phyloP scores from a whole-genome alignment of 2,329 filamentous ascomycete genomes.

The Fusarium sp. region DNA sequence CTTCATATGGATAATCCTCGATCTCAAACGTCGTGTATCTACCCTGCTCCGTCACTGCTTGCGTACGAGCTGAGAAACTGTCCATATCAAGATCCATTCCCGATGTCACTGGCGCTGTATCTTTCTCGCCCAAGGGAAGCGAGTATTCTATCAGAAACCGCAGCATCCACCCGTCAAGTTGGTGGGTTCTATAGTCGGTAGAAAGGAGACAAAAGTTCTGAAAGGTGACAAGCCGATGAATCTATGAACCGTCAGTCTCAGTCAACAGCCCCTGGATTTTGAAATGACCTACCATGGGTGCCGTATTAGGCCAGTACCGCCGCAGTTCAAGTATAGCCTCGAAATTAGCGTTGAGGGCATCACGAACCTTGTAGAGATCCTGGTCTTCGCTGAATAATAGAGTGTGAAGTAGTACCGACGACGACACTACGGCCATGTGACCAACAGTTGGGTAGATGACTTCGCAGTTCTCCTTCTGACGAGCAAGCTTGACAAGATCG shows the following conservation, averaged over 20 bases:
- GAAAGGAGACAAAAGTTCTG: constrained; percentile 39
- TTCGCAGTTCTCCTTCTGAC: constrained; percentile 19
- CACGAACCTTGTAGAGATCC: constrained; percentile 20
- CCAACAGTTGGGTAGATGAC: constrained; percentile 35
- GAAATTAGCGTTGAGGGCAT: constrained; percentile 37
- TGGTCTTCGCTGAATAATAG: constrained; percentile 34
- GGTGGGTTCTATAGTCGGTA: constrained; percentile 20
- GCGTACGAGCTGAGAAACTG: background rate
- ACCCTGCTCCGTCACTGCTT: background rate
- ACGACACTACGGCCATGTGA: constrained; percentile 43
- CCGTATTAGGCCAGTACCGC: constrained; percentile 35
- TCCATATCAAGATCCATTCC: constrained; percentile 5
- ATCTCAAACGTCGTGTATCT: background rate
- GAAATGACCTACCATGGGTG: constrained; percentile 18
- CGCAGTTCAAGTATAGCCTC: constrained; percentile 36
- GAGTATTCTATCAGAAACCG: constrained; percentile 39
- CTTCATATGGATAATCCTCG: background rate
- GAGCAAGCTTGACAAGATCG: constrained; percentile 39
- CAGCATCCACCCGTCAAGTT: constrained; percentile 42
- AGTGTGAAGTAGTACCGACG: constrained; percentile 39
- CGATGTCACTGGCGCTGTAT: background rate
- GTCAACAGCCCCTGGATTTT: background rate
- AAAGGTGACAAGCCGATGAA: constrained; percentile 33
- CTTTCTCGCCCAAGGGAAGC: constrained; percentile 9
- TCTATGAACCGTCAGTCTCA: constrained; percentile 12